Evolutionary conservation across 2,329 filamentous ascomycete species (phyloP).

Genomic region (Mollisia scopiformis): DNA sequence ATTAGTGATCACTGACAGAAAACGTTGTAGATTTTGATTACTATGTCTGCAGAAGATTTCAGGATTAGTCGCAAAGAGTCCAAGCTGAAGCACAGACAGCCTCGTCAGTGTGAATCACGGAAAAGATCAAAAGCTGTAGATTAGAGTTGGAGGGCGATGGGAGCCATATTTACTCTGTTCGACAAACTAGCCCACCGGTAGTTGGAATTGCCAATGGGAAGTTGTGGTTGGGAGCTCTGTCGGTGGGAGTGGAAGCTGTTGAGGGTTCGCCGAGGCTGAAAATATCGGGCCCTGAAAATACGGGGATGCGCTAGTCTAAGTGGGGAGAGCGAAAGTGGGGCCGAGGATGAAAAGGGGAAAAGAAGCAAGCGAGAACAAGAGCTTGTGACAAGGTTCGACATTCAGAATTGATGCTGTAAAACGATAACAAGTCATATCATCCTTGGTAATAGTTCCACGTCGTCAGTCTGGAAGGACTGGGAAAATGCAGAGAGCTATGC

Average conservation of each 20-base stretch:
- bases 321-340: neutral
- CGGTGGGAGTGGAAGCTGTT: neutral
- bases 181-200: neutral
- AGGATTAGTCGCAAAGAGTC: neutral
- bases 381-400: neutral
- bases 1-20: neutral
- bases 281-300: neutral
- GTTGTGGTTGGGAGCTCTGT: neutral
- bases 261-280: conserved; percentile 1
- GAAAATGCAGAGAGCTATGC: too few species aligned
- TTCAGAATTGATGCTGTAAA: neutral
- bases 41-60: neutral
- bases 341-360: neutral
- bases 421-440: neutral
- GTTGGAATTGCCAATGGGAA: neutral
- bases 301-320: neutral
- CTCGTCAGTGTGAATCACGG: too few species aligned
- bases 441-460: too few species aligned
- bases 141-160: neutral
- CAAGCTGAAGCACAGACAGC: neutral
- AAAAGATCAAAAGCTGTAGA: neutral
- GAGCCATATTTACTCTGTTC: neutral
- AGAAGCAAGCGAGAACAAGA: neutral
- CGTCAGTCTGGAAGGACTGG: too few species aligned
- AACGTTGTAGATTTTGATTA: neutral